phyloP scores from a whole-genome alignment of 2,329 filamentous ascomycete species.

The Gyromitra esculenta region DNA sequence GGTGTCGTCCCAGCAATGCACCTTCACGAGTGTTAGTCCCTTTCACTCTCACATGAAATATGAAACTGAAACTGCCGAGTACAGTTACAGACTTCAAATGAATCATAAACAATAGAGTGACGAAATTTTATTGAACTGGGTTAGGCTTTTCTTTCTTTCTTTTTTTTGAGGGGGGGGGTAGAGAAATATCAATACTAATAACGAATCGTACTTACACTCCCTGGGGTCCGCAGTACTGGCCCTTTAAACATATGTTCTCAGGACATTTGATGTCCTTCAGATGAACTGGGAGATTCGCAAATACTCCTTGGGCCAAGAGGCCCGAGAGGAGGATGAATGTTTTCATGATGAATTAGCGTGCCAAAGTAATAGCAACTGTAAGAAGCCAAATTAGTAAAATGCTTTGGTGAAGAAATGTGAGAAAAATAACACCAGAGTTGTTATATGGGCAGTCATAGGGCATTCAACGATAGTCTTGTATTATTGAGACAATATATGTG shows the following conservation, averaged over 20 bases:
- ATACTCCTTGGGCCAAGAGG: conserved; percentile 56
- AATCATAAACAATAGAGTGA: not conserved
- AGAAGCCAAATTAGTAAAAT: conserved; percentile 16
- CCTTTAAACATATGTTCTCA: conserved; percentile 50
- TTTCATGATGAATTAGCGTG: conserved; percentile 49
- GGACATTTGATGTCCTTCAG: conserved; percentile 60
- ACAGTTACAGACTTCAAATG: too few species aligned
- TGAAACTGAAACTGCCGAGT: not conserved
- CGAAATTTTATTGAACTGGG: too few species aligned
- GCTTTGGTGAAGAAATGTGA: not conserved
- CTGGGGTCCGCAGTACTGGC: conserved; percentile 46
- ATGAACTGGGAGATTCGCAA: conserved; percentile 53
- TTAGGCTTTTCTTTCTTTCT: too few species aligned
- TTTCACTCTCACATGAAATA: not conserved
- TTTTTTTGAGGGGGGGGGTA: too few species aligned
- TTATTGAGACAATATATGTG: conserved; percentile 22
- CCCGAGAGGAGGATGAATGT: conserved; percentile 43
- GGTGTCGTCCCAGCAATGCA: conserved; percentile 57
- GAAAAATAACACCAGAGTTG: conserved; percentile 4
- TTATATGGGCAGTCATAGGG: conserved; percentile 30
- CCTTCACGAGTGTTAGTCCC: conserved; percentile 49
- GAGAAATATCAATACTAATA: not conserved
- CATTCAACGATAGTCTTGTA: not conserved
- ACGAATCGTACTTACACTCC: not conserved
- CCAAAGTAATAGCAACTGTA: conserved; percentile 21